A percentile compares a stretch with the other conserved stretches of the same genome.
phyloP scores from a whole-genome alignment of 2,329 filamentous ascomycete species.

The Cordyceps farinosa region DNA sequence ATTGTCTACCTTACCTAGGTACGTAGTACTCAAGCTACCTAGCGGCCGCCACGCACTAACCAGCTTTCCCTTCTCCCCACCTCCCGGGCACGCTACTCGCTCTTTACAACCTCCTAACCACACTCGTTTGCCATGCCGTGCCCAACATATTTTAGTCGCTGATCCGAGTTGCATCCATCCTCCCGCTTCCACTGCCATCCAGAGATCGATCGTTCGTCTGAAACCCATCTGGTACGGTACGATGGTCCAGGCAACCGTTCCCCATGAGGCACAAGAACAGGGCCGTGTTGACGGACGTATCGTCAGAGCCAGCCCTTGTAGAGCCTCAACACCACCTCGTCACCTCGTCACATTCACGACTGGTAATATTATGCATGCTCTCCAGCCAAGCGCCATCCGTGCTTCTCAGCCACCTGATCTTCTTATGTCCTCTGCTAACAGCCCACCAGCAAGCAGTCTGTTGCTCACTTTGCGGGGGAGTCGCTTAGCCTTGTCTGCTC shows the following conservation, averaged over 20 bases:
- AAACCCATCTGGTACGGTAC: not conserved
- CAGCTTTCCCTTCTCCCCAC: not conserved
- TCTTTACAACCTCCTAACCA: not conserved
- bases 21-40: not conserved
- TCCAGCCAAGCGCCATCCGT: not conserved
- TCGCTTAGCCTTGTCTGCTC: not conserved
- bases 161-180: constrained; percentile 3
- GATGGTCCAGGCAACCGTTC: not conserved
- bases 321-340: not conserved
- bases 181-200: not conserved
- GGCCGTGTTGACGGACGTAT: too few species aligned
- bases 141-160: not conserved
- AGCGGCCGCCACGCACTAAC: constrained; percentile 5
- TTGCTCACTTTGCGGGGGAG: not conserved
- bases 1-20: not conserved
- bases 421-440: not conserved
- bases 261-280: not conserved
- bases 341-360: not conserved
- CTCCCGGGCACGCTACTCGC: not conserved
- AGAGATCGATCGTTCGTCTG: constrained; percentile 11
- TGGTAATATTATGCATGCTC: not conserved
- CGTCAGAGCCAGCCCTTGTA: not conserved
- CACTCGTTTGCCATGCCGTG: not conserved
- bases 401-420: not conserved
- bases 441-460: not conserved